phyloP scores from a whole-genome alignment of 805 yeast species.

The Candida oleophila region DNA sequence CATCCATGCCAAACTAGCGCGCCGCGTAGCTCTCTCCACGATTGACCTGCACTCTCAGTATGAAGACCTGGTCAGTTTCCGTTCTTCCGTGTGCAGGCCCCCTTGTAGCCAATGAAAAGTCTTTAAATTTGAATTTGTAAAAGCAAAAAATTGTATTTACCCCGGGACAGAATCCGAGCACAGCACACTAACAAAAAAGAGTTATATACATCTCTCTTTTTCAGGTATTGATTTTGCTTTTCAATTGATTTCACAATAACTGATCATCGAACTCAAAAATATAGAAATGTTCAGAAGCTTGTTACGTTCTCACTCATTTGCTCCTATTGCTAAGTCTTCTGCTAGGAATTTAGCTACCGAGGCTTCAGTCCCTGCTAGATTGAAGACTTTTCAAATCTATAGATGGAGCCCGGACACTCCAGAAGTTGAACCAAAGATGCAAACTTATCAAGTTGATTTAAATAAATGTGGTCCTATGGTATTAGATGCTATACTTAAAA shows the following conservation, averaged over 20 bases:
- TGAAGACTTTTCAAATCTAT: slow-evolving; percentile 88
- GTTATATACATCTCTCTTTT: no score
- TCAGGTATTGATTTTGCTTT: no score
- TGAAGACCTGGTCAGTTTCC: background rate
- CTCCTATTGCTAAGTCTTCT: slow-evolving; percentile 1
- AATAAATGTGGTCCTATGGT: slow-evolving; percentile 97
- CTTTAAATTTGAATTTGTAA: slow-evolving; percentile 7
- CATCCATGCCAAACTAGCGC: no score
- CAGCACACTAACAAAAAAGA: background rate
- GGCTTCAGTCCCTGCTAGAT: slow-evolving; percentile 42
- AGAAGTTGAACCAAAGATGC: slow-evolving; percentile 83
- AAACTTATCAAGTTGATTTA: slow-evolving; percentile 80
- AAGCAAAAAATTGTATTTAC: slow-evolving; percentile 1
- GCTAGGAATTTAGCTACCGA: slow-evolving; percentile 48
- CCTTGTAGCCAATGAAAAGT: slow-evolving; percentile 3
- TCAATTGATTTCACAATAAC: background rate
- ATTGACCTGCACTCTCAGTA: background rate
- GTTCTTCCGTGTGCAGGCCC: background rate
- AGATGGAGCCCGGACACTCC: slow-evolving; percentile 99
- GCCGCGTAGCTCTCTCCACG: background rate
- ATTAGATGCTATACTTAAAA: slow-evolving; percentile 88
- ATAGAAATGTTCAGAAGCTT: slow-evolving; percentile 6
- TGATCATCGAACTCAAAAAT: no score
- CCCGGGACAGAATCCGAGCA: slow-evolving; percentile 7
- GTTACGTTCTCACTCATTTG: slow-evolving; percentile 1